These are phyloP conservation scores for Geotrichum europaeum DNA, from an alignment of 1,139 yeast genomes.

Conservation along the genomic window DNA sequence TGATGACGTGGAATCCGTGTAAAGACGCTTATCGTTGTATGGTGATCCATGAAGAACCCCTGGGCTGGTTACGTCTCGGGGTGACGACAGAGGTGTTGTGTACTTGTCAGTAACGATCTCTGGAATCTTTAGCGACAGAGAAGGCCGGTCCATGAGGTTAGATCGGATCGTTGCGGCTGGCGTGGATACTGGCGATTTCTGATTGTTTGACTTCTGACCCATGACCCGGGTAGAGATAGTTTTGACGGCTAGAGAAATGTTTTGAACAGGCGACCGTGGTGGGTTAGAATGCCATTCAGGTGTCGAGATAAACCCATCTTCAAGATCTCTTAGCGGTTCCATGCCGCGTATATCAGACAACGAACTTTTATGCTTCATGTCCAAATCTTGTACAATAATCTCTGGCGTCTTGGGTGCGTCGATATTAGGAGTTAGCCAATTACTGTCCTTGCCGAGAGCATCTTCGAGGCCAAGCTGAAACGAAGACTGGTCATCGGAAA, in stretches of 20 bases:
- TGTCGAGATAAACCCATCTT: not conserved
- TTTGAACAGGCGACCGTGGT: slow-evolving; percentile 5
- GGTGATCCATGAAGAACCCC: not conserved
- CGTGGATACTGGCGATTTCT: not conserved
- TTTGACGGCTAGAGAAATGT: slow-evolving; percentile 11
- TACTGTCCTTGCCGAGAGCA: slow-evolving; percentile 26
- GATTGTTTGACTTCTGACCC: slow-evolving; percentile 2
- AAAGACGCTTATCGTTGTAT: not conserved
- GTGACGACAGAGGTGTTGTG: not conserved
- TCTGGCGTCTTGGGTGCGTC: not conserved
- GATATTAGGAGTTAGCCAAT: slow-evolving; percentile 10
- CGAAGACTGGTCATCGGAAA: not conserved
- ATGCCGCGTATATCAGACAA: not conserved
- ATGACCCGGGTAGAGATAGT: slow-evolving; percentile 6
- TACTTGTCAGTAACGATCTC: not conserved
- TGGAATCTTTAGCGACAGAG: not conserved
- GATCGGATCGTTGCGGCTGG: not conserved
- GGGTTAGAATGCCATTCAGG: not conserved
- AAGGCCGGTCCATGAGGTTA: not conserved
- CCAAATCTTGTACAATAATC: not conserved
- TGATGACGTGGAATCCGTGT: not conserved
- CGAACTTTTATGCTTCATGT: not conserved
- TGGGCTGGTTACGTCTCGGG: not conserved
- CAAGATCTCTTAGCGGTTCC: slow-evolving; percentile 1
- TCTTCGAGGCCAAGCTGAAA: slow-evolving; percentile 23